Evolutionary conservation across 306 rosid genomes (phyloP), one percentile per base, ranked within the genome.

Genomic region (Vigna radiata): DNA sequence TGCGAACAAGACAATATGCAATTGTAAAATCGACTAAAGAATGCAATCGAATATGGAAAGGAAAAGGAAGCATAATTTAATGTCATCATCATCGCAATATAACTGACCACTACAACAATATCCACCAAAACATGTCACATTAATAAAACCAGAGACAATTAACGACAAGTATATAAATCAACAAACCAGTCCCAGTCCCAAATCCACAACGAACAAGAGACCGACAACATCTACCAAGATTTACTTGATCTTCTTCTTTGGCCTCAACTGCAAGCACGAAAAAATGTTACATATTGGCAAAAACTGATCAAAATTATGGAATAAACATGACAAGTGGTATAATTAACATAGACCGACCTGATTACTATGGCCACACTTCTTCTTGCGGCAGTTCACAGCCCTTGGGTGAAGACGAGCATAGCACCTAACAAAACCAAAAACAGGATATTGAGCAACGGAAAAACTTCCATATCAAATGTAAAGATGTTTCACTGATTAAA

Each of bases 171-270:
- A 16, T 41, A 41, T 18, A 39, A 75, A 68, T 6, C n/a, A 60
- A 16, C 4, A 69, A 41, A 7, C 41, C 4, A 50, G 44, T 17
- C 8, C 18, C 5, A 13, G 14, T 41, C 16, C 27, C 3, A 14
- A 61, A 7, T 7, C 18, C 64, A 17, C 49, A 15, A 72, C 55
- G 33, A 44, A 41, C 11, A 61, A 52, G 7, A 19, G 1, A 18
- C 4, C 9, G 18, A n/a, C 55, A 44, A 15, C n/a, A 16, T n/a
- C 19, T 16, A 1, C 72, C 6, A 64, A 12, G n/a, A 43, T 81
- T 25, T 87, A 90, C 91, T 92, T 92, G 80, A 92, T 85, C 91
- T 92, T 92, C 90, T 92, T 90, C 91, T 92, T 92, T 1, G 97
- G 97, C 93, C 97, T 90, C 93, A 92, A 83, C 91, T 88, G 91